Evolutionary conservation across 129 eudicot genomes (phyloP), one percentile per base, ranked within the genome.

Genomic region (Flaveria brownii): DNA sequence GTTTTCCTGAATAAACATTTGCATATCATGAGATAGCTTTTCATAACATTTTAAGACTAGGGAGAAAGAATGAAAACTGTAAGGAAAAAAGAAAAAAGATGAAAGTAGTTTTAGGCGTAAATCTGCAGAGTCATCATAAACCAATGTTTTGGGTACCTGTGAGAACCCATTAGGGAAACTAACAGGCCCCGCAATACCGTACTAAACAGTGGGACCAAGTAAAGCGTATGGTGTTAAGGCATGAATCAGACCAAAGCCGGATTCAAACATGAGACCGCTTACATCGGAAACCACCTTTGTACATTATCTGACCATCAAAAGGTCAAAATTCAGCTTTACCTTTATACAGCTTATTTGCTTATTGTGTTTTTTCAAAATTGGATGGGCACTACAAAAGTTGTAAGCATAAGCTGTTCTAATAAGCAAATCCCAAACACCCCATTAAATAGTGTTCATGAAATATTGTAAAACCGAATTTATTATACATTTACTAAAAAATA

Each of bases 1-100:
- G 63, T 78, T 80, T 15, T 82, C 90, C 98, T 92, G 85, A 66
- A 73, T 57, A 17, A 65, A 25, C 15, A 52, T 61, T 33, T 14
- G 9, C 43, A 52, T 26, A 13, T 36, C 1, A 10, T 68, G 16
- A 23, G 1, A 28, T 61, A 4, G n/a, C 39, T 9, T 59, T 59
- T 13, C 65, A 26, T 61, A 36, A 36, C 41, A 4, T 36, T 36
- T 33, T 33, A 33, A 33, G 5, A 33, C 39, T 25, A 8, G n/a
- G 6, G 0, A 41, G 23, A 13, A 43, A 9, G 0, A 62, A 71
- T 4, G 2, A 5, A 50, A 15, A n/a, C n/a, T n/a, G n/a, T n/a
- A n/a, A n/a, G n/a, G n/a, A n/a, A n/a, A n/a, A n/a, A n/a, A n/a
- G n/a, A 51, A 4, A 51, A 5, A 15, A 22, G 41, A 60, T 23